Percentiles rank a stretch among this genome's conserved stretches.
These are phyloP conservation scores for Clohesyomyces aquaticus DNA, from an alignment of 495 filamentous ascomycete species.

Conservation along the genomic window DNA sequence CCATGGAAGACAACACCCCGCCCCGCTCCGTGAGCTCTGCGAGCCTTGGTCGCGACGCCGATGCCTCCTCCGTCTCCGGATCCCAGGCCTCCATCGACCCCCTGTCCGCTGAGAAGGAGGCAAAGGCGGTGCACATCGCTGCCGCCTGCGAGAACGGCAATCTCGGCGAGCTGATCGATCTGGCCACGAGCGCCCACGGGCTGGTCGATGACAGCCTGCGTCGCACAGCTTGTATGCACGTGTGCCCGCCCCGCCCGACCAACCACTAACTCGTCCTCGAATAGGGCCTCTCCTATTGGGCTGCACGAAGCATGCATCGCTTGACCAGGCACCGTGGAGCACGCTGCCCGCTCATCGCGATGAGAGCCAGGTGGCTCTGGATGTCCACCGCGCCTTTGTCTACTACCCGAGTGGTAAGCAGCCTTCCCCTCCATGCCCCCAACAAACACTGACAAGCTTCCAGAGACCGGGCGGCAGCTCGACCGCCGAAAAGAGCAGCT, in stretches of 20 bases:
- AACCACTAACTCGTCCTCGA: slow-evolving; percentile 9
- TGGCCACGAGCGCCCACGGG: slow-evolving; percentile 75
- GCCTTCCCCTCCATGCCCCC: not conserved
- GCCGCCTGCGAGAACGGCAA: slow-evolving; percentile 69
- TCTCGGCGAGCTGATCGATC: slow-evolving; percentile 61
- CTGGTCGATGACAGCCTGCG: slow-evolving; percentile 81
- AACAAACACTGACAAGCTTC: slow-evolving; percentile 44
- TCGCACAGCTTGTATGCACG: slow-evolving; percentile 77
- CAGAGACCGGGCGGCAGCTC: slow-evolving; percentile 60
- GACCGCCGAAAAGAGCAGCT: slow-evolving; percentile 69
- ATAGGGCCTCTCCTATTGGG: slow-evolving; percentile 83
- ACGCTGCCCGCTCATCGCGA: slow-evolving; percentile 71
- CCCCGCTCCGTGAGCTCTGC: slow-evolving; percentile 27
- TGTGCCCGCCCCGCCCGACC: slow-evolving; percentile 13
- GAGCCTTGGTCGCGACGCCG: slow-evolving; percentile 13
- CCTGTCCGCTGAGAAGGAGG: slow-evolving; percentile 23
- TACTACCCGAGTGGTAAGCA: slow-evolving; percentile 85
- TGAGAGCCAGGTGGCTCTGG: slow-evolving; percentile 84
- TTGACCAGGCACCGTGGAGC: slow-evolving; percentile 52
- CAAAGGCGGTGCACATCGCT: slow-evolving; percentile 58
- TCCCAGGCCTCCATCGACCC: slow-evolving; percentile 1
- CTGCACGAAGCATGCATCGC: slow-evolving; percentile 44
- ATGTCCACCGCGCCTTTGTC: slow-evolving; percentile 94
- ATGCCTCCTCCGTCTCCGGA: not conserved
- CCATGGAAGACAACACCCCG: slow-evolving; percentile 47